Evolutionary conservation across 345 rosid species (phyloP).

Genomic region (Noccaea bulbosa): DNA sequence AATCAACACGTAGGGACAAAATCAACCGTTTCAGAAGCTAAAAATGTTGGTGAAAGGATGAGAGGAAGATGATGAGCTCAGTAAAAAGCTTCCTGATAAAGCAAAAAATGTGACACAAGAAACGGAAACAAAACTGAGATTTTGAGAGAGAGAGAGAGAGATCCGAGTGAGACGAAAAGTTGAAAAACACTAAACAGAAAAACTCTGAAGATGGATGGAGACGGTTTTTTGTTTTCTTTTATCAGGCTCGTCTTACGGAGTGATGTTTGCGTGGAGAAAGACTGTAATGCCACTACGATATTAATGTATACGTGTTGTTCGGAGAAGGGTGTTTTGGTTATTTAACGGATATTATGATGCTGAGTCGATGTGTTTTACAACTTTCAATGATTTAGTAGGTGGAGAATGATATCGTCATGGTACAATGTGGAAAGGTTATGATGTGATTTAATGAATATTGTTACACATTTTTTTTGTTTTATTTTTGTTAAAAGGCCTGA

Average conservation of each 20-base stretch:
- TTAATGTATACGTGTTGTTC: not conserved
- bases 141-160: conserved; percentile 6
- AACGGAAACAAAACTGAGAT: not conserved
- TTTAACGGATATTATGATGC: not conserved
- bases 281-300: not conserved
- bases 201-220: not conserved
- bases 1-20: conserved; percentile 27
- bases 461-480: no score
- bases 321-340: conserved; percentile 12
- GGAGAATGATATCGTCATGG: not conserved
- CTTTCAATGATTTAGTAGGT: not conserved
- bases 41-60: not conserved
- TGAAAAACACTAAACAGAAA: conserved; percentile 12
- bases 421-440: conserved; percentile 10
- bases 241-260: not conserved
- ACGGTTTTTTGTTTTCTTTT: not conserved
- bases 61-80: not conserved
- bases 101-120: not conserved
- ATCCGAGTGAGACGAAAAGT: conserved; percentile 26
- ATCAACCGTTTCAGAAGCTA: not conserved
- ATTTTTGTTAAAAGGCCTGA: no score
- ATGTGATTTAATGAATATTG: not conserved
- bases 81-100: not conserved
- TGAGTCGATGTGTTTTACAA: not conserved
- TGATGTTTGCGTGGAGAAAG: conserved; percentile 13